Base-by-base conservation (phyloP, 352 stramenopile species). In the Phytophthora aleatoria region DNA sequence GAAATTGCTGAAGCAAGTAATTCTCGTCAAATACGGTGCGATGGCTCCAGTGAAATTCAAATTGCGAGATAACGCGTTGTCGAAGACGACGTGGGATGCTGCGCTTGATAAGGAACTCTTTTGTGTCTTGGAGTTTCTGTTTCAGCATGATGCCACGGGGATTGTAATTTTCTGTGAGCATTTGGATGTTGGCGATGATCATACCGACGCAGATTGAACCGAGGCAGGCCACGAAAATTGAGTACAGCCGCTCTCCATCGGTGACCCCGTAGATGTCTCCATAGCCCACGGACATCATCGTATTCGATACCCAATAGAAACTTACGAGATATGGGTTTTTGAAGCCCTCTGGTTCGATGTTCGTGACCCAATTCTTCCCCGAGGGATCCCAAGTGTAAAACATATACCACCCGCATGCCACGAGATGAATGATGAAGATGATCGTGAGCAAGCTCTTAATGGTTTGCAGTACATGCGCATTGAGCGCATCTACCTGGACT, bases 241-340 rank as follows among this genome's bases (percentile, higher is more conserved):
- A 90, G 66, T 95, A 96, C 2, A 94, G 28, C 1, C 90, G 74
- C 55, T 97, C 90, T 20, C 57, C 63, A 35, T 94, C 83, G 0
- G 85, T 96, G 48, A 95, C 74, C 2, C 82, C 84, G 35, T 83
- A 90, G 44, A 97, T 94, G 35, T 98, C 92, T 15, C 92, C 92
- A 53, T 97, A 98, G 0, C 92, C 91, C 31, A 98, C 89, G 0
- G 89, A 95, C 89, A 98, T 98, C 78, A 98, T 96, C 7, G 91
- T 98, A 48, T 95, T 95, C 0, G 93, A 88, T 30, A 94, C 94
- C 90, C 89, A 98, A 72, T 98, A 98, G 55, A 98, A 93, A 63
- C 83, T 89, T 9, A 91, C 84, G 11, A 97, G 67, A 66, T 98
- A 98, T 49, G 94, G 87, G 35, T 79, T 72, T 39, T 56, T 15